Percentiles rank a stretch among this genome's conserved stretches.
Evolutionary conservation across 2,329 filamentous ascomycete species (phyloP).

Genomic region (Exophiala phaeomuriformis): DNA sequence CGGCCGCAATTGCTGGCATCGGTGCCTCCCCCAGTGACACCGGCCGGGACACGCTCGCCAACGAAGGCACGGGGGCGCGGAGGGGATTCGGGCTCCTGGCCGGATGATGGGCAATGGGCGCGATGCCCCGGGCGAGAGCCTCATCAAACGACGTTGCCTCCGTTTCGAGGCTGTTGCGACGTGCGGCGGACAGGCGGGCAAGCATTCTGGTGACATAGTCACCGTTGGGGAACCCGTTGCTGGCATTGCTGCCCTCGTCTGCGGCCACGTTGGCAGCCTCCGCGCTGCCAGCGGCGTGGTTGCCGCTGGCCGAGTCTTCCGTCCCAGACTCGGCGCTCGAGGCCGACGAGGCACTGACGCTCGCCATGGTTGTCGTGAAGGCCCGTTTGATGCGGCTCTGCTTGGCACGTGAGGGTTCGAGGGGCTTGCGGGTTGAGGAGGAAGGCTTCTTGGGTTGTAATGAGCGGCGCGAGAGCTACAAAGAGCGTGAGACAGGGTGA

Average conservation of each 20-base stretch:
- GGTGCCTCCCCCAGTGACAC: background rate
- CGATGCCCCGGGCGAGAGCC: no score
- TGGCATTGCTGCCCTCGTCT: background rate
- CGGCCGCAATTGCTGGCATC: slow-evolving; percentile 8
- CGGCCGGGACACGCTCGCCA: background rate
- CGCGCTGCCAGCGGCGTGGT: background rate
- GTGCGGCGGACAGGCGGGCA: background rate
- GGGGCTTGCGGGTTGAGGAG: background rate
- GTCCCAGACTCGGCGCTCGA: background rate
- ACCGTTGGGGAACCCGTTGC: background rate
- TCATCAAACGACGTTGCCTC: background rate
- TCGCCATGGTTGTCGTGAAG: background rate
- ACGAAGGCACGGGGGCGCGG: background rate
- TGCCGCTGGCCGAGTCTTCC: background rate
- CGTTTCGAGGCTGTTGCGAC: background rate
- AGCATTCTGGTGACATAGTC: background rate
- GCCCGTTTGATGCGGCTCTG: background rate
- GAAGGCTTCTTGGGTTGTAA: background rate
- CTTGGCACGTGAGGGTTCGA: background rate
- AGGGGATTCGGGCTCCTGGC: slow-evolving; percentile 3
- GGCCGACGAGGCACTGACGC: background rate
- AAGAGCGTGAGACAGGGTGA: no score
- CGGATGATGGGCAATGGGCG: background rate
- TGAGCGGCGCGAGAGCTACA: no score
- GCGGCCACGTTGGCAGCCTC: background rate